Evolutionary conservation across 2,329 filamentous ascomycete species (phyloP).

Genomic region (Talaromyces sp.): DNA sequence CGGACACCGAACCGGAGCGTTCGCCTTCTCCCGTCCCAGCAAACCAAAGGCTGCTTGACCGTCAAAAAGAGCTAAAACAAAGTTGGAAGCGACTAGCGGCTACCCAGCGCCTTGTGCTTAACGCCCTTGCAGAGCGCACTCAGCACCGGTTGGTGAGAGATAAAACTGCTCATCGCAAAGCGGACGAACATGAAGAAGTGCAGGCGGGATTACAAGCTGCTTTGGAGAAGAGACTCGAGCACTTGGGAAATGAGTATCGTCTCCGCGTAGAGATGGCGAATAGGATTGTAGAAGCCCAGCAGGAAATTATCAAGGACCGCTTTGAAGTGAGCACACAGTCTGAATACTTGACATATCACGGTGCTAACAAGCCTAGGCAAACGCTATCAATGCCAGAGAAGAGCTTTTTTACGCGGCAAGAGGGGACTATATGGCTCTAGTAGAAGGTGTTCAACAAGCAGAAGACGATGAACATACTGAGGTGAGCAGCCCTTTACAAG

Average conservation of each 20-base stretch:
- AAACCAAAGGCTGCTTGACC: conserved; percentile 33
- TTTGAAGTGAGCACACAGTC: conserved; percentile 22
- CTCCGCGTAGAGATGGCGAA: conserved; percentile 25
- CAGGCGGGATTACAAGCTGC: conserved; percentile 24
- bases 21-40: conserved; percentile 31
- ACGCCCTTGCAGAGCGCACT: conserved; percentile 32
- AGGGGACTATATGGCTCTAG: conserved; percentile 34
- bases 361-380: conserved; percentile 15
- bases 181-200: conserved; percentile 33
- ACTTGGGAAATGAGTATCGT: conserved; percentile 28
- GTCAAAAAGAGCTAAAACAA: conserved; percentile 37
- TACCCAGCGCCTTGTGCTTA: conserved; percentile 35
- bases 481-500: conserved; percentile 7
- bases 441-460: conserved; percentile 32
- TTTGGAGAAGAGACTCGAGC: conserved; percentile 21
- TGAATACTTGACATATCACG: neutral
- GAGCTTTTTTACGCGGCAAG: conserved; percentile 35
- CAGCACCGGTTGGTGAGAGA: conserved; percentile 34
- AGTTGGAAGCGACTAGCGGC: conserved; percentile 37
- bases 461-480: conserved; percentile 38
- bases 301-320: conserved; percentile 26
- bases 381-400: conserved; percentile 24
- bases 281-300: conserved; percentile 23
- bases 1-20: conserved; percentile 21
- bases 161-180: conserved; percentile 34